These are phyloP conservation scores for Hylodesmum podocarpum DNA, from an alignment of 306 rosid species.

Conservation along the genomic window DNA sequence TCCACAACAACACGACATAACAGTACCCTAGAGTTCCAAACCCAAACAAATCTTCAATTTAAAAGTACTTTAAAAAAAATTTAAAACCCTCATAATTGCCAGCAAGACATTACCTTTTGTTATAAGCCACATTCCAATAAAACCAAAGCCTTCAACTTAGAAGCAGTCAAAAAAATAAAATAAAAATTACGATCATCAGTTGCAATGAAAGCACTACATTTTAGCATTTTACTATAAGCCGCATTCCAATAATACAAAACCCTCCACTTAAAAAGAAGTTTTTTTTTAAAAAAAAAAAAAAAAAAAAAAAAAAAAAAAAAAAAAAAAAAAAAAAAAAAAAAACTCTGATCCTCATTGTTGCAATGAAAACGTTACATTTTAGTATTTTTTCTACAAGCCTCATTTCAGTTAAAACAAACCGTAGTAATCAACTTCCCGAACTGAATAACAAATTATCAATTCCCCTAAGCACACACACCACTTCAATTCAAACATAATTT, in stretches of 20 bases:
- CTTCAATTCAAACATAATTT: not conserved
- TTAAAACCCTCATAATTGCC: slow-evolving; percentile 15
- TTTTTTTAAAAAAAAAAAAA: no score
- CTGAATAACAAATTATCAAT: not conserved
- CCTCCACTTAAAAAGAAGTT: no score
- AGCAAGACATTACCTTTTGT: not conserved
- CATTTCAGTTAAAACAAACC: not conserved
- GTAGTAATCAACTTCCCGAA: slow-evolving; percentile 10
- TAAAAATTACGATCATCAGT: no score
- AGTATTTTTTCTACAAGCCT: slow-evolving; percentile 7
- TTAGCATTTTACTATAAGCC: no score
- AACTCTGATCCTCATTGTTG: slow-evolving; percentile 10
- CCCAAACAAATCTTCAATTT: not conserved
- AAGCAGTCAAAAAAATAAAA: no score
- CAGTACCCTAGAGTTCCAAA: not conserved
- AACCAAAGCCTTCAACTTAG: no score
- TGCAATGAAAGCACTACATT: no score
- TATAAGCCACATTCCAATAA: not conserved
- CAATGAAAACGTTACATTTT: not conserved
- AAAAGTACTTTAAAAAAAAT: not conserved
- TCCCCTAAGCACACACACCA: not conserved
- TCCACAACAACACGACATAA: not conserved
- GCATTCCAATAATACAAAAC: no score
- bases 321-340: no score
- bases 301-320: no score